Evolutionary conservation across 176 grass and related monocot genomes (phyloP).

Genomic region (Phragmites australis): DNA sequence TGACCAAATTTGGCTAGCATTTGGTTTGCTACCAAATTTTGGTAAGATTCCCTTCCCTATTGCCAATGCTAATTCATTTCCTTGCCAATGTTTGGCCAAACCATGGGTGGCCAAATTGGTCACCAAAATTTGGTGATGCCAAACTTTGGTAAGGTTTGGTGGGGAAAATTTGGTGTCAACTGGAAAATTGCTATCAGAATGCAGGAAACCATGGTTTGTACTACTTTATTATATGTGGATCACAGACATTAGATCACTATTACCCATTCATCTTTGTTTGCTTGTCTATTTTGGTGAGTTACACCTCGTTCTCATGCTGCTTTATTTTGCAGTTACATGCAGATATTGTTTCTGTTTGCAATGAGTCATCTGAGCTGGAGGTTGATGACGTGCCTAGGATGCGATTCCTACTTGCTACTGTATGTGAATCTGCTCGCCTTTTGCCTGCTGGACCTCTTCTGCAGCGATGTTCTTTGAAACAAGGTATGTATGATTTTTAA

Average conservation of each 20-base stretch:
- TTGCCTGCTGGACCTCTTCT: constrained; percentile 93
- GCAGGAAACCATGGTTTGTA: not conserved
- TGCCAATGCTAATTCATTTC: no score
- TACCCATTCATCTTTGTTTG: not conserved
- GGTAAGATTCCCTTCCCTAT: no score
- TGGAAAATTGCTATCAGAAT: not conserved
- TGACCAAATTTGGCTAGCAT: no score
- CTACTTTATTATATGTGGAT: not conserved
- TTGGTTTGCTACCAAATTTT: no score
- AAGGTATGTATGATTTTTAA: constrained; percentile 45
- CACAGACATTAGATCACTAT: not conserved
- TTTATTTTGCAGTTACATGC: constrained; percentile 59
- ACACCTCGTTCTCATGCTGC: constrained; percentile 7
- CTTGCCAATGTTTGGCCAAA: no score
- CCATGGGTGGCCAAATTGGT: no score
- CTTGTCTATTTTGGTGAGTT: not conserved
- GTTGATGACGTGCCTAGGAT: constrained; percentile 64
- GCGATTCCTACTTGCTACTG: constrained; percentile 72
- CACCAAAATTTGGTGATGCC: no score
- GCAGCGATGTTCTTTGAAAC: constrained; percentile 83
- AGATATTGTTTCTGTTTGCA: constrained; percentile 55
- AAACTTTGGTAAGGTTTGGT: no score
- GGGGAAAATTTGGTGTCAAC: no score
- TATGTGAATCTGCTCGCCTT: constrained; percentile 93
- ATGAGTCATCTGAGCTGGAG: constrained; percentile 42